Evolutionary conservation across 148 eudicot species (phyloP).

Genomic region (Selenicereus undatus): DNA sequence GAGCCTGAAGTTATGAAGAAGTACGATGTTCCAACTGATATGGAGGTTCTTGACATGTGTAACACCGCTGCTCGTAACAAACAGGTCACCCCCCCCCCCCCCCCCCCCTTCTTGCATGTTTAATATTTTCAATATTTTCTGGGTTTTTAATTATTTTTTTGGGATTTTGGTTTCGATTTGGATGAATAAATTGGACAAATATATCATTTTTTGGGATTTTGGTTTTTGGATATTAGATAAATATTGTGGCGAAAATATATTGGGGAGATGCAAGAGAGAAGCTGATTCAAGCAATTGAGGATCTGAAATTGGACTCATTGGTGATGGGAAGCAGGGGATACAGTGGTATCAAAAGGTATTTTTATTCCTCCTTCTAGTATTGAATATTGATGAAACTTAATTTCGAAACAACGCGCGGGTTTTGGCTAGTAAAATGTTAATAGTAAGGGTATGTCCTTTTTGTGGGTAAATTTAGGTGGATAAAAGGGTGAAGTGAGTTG

Average conservation of each 20-base stretch:
- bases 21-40: slow-evolving; percentile 53
- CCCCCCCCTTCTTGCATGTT: no score
- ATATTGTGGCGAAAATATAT: slow-evolving; percentile 53
- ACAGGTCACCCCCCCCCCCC: slow-evolving; percentile 41
- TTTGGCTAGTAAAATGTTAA: no score
- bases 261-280: slow-evolving; percentile 98
- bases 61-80: slow-evolving; percentile 72
- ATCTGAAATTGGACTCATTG: slow-evolving; percentile 62
- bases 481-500: no score
- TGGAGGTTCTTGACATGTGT: slow-evolving; percentile 70
- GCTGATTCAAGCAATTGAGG: slow-evolving; percentile 55
- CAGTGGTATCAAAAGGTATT: slow-evolving; percentile 54
- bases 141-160: background rate
- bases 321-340: slow-evolving; percentile 97
- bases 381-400: background rate
- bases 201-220: background rate
- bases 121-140: background rate
- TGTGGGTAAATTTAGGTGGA: no score
- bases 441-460: no score
- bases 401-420: no score
- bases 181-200: no score
- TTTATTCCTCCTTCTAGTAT: background rate
- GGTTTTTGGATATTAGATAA: slow-evolving; percentile 35
- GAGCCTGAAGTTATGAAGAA: slow-evolving; percentile 66
- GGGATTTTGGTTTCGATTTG: no score